Evolutionary conservation across 148 eudicot species (phyloP), one percentile per base, ranked within the genome.

Genomic region (Camellia japonica): DNA sequence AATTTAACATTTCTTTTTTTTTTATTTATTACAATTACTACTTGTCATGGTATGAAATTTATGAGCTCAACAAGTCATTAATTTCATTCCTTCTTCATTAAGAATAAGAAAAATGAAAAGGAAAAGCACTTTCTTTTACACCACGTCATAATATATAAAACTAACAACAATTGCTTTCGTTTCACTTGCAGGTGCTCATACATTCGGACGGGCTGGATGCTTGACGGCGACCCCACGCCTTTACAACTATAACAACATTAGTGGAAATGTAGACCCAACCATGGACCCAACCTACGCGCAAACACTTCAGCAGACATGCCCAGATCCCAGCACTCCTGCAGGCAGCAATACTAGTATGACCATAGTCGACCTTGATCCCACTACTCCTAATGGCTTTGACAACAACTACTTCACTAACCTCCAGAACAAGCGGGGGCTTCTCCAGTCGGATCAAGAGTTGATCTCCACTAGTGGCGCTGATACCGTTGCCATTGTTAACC

Each of bases 131-230:
- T 30, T 30, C 30, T 30, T 30, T 30, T 30, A 30, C 30, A 30
- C 30, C 30, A 30, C 30, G 30, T 30, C 1, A 23, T 23, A 23
- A 30, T 30, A 30, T 30, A 30, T 30, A 30, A 30, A 30, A 30
- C 30, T 30, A 30, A 30, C 30, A 30, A 30, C 30, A 30, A 30
- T 30, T 51, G 54, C 0, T 8, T 5, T 8, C 54, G 9, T 51
- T 10, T 14, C 72, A 68, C 58, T 8, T 14, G 16, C 68, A 76
- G 91, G 90, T 51, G 87, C 87, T 4, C 92, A 90, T 80, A 86
- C 92, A 3, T 80, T 88, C 12, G 92, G 92, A 54, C 19, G 80
- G 5, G 86, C 87, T 3, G 84, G 64, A 30, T 90, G 90, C 71
- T 54, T 52, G 10, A 23, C 64, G 16, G 79, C 87, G 73, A 20